Evolutionary conservation across 208 protist genomes (phyloP).

Genomic region (Acanthamoeba royreba): DNA sequence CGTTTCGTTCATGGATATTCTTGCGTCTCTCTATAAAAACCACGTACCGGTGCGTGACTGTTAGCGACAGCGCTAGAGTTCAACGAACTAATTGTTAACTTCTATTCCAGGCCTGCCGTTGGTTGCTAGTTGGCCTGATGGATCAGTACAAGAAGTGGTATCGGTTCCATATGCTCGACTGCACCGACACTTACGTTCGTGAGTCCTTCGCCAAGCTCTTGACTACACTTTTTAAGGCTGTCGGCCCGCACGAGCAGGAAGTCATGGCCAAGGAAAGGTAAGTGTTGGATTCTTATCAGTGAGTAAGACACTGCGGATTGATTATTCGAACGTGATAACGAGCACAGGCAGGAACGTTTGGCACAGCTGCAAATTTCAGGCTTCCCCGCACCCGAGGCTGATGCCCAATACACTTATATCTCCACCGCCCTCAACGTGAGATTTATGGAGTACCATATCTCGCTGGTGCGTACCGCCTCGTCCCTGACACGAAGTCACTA

Average conservation of each 20-base stretch:
- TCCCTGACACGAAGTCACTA: neutral
- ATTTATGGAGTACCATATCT: neutral
- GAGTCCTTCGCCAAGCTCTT: neutral
- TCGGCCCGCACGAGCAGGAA: neutral
- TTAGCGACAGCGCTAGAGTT: too few species aligned
- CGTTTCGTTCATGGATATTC: neutral
- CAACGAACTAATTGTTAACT: too few species aligned
- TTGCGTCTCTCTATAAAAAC: neutral
- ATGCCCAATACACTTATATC: constrained; percentile 12
- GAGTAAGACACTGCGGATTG: too few species aligned
- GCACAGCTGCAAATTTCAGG: neutral
- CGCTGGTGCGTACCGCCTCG: neutral
- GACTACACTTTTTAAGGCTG: neutral
- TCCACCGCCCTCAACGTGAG: neutral
- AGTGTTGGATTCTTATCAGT: neutral
- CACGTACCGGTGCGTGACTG: neutral
- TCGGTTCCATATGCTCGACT: neutral
- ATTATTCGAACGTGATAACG: too few species aligned
- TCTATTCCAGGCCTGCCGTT: neutral
- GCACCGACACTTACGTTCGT: neutral
- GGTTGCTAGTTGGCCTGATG: neutral
- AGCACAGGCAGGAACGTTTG: neutral
- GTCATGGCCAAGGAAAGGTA: constrained; percentile 2
- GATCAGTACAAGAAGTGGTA: constrained; percentile 29
- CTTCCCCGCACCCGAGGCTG: neutral